Conservation (phyloP, 2,329 filamentous ascomycete genomes). For the Rutstroemia sp. region DNA sequence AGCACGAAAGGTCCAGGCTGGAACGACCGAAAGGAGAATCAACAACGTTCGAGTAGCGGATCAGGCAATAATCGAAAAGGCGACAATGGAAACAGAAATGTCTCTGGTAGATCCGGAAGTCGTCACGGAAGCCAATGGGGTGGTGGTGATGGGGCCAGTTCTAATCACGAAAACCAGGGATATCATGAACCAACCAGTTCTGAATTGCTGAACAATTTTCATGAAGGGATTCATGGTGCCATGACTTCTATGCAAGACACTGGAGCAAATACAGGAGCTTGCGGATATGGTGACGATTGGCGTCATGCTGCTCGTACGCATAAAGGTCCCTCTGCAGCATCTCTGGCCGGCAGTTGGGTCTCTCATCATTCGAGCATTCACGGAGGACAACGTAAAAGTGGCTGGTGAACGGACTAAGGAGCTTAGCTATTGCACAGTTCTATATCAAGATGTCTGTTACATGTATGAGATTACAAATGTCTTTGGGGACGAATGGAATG, state of each 20-base stretch:
- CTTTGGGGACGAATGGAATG: not conserved
- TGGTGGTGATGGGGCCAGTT: conserved; percentile 2
- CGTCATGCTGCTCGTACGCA: not conserved
- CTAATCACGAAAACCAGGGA: not conserved
- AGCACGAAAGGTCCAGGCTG: conserved; percentile 3
- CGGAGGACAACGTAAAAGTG: not conserved
- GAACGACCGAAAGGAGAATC: conserved; percentile 1
- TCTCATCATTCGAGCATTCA: not conserved
- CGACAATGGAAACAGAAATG: not conserved
- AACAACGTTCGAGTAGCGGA: not conserved
- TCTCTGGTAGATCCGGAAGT: not conserved
- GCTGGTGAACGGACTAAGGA: not conserved
- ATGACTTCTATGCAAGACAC: not conserved
- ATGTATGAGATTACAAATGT: not conserved
- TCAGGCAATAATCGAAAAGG: not conserved
- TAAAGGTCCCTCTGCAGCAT: not conserved
- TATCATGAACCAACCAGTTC: not conserved
- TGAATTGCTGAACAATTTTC: not conserved
- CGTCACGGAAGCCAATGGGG: not conserved
- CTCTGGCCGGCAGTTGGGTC: conserved; percentile 1
- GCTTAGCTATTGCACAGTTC: not conserved
- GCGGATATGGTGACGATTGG: not conserved
- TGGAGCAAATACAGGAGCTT: not conserved
- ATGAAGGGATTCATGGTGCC: not conserved
- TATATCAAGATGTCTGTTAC: too few species aligned